Evolutionary conservation across 805 yeast species (phyloP).

Genomic region (Saccharomyces kudriavzevii): DNA sequence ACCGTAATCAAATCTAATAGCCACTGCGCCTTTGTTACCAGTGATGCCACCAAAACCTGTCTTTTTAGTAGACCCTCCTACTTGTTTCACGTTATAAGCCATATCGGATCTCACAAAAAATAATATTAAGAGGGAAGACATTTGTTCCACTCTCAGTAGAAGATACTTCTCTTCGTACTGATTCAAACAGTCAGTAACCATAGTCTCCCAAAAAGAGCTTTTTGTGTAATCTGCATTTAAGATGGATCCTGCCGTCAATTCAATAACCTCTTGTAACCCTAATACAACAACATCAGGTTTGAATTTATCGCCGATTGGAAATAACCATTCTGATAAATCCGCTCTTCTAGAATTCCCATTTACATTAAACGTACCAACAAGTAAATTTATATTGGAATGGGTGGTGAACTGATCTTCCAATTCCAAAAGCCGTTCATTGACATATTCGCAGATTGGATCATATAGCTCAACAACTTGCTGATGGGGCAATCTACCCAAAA

Average conservation of each 20-base stretch:
- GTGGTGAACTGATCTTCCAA: conserved; percentile 49
- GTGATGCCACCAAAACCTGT: conserved; percentile 96
- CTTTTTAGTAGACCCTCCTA: conserved; percentile 83
- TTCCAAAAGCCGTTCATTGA: conserved; percentile 45
- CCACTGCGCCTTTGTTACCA: conserved; percentile 95
- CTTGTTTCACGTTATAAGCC: conserved; percentile 54
- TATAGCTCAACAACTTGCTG: conserved; percentile 63
- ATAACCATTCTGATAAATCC: conserved; percentile 69
- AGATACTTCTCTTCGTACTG: conserved; percentile 45
- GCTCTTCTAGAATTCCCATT: conserved; percentile 59
- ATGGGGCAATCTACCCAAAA: conserved; percentile 71
- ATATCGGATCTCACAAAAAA: conserved; percentile 49
- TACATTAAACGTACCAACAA: conserved; percentile 81
- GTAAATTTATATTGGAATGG: conserved; percentile 49
- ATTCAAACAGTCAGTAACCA: conserved; percentile 59
- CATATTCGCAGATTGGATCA: conserved; percentile 82
- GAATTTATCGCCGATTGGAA: conserved; percentile 52
- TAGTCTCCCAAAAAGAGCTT: conserved; percentile 68
- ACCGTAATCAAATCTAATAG: conserved; percentile 78
- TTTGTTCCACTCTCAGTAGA: conserved; percentile 62
- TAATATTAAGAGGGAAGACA: conserved; percentile 61
- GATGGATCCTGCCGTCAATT: conserved; percentile 83
- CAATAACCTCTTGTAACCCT: conserved; percentile 92
- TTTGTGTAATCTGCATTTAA: conserved; percentile 72
- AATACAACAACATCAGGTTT: conserved; percentile 75